These are phyloP conservation scores for Colletotrichum horii DNA, from an alignment of 2,329 filamentous ascomycete species.

Conservation along the genomic window DNA sequence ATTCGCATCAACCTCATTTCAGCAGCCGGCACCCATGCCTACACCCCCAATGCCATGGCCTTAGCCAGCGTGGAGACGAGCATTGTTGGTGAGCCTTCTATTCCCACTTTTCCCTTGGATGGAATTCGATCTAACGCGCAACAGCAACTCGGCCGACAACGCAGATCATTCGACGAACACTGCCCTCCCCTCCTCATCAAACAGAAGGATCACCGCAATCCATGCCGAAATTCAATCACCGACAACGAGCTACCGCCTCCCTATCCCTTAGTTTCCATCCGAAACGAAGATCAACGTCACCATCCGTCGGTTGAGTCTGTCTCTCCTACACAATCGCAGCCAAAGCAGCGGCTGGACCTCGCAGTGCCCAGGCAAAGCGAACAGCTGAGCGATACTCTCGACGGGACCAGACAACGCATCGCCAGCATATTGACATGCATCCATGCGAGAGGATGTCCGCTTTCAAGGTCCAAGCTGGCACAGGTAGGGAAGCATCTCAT, in stretches of 20 bases:
- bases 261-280: not conserved
- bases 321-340: no score
- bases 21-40: not conserved
- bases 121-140: not conserved
- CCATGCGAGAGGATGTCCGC: not conserved
- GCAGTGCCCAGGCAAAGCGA: no score
- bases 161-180: not conserved
- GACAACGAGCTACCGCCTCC: not conserved
- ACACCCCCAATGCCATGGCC: not conserved
- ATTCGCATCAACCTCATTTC: not conserved
- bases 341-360: no score
- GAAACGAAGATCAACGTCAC: not conserved
- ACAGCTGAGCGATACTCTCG: not conserved
- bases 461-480: not conserved
- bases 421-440: not conserved
- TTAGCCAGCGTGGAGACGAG: not conserved
- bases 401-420: not conserved
- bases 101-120: not conserved
- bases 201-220: not conserved
- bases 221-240: not conserved
- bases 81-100: not conserved
- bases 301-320: no score
- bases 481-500: not conserved
- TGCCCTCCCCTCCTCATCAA: not conserved
- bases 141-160: not conserved